Conservation (phyloP, 257 asterid species). For the Parsonsia alboflavescens region DNA sequence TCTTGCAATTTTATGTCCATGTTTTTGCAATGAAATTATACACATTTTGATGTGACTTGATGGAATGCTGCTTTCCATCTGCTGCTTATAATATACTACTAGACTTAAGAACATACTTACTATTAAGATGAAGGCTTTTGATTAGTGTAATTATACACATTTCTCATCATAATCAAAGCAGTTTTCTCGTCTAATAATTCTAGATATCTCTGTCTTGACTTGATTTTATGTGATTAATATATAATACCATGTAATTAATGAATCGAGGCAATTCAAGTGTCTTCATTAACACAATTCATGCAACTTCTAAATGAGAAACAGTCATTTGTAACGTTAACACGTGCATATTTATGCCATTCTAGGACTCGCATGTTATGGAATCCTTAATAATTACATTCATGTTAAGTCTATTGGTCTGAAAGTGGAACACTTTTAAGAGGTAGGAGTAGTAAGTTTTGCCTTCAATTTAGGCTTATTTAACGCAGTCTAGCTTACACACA, state of each 20-base stretch:
- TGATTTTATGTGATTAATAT: constrained; percentile 2
- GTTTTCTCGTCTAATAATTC: not conserved
- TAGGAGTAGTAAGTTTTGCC: too few relatives aligned
- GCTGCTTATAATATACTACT: constrained; percentile 8
- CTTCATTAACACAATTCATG: not conserved
- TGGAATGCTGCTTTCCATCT: constrained; percentile 26
- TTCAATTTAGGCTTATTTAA: too few relatives aligned
- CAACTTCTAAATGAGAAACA: not conserved
- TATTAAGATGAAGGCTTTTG: constrained; percentile 3
- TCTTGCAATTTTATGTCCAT: constrained; percentile 14
- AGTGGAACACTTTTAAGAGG: too few relatives aligned
- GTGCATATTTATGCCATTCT: not conserved
- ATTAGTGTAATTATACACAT: too few relatives aligned
- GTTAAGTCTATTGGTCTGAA: not conserved
- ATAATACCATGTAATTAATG: not conserved
- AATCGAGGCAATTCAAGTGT: not conserved
- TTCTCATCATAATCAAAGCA: not conserved
- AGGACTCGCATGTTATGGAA: too few relatives aligned
- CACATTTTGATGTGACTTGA: constrained; percentile 18
- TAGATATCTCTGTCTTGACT: not conserved
- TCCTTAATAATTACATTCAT: too few relatives aligned
- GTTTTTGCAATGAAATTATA: not conserved
- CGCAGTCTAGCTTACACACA: too few relatives aligned
- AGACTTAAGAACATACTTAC: constrained; percentile 11
- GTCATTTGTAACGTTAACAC: not conserved